These are phyloP conservation scores for Cunninghamia lanceolata DNA, from an alignment of 75 land plant species.

Conservation along the genomic window DNA sequence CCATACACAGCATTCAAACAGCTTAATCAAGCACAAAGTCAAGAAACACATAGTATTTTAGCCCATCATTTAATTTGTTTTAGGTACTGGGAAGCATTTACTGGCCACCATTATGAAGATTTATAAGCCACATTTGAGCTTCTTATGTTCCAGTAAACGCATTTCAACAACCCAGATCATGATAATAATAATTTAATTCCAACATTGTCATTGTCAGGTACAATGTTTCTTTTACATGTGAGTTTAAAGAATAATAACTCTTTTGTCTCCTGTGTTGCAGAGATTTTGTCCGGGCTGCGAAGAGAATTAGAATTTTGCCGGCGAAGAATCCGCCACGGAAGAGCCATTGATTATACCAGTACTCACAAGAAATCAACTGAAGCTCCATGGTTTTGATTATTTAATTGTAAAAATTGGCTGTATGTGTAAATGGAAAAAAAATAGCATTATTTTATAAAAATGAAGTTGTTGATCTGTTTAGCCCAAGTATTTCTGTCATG, in stretches of 20 bases:
- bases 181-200: background rate
- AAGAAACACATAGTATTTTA: no score
- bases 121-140: background rate
- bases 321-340: constrained; percentile 12
- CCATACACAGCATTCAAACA: no score
- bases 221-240: background rate
- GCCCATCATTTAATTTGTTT: no score
- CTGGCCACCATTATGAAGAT: background rate
- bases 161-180: background rate
- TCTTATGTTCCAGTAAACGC: background rate
- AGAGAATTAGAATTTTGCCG: constrained; percentile 44
- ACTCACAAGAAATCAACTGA: background rate
- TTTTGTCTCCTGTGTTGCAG: constrained; percentile 22
- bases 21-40: no score
- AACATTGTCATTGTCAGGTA: background rate
- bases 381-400: background rate
- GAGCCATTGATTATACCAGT: background rate
- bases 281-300: constrained; percentile 64
- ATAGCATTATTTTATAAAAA: background rate
- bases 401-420: background rate
- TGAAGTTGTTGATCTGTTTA: background rate
- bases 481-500: background rate
- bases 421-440: background rate
- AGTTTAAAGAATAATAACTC: background rate
- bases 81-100: background rate